A percentile compares a stretch with the other conserved stretches of the same genome.
Evolutionary conservation across 164 flowering plant genomes (phyloP).

Genomic region (Stephania yunnanensis): DNA sequence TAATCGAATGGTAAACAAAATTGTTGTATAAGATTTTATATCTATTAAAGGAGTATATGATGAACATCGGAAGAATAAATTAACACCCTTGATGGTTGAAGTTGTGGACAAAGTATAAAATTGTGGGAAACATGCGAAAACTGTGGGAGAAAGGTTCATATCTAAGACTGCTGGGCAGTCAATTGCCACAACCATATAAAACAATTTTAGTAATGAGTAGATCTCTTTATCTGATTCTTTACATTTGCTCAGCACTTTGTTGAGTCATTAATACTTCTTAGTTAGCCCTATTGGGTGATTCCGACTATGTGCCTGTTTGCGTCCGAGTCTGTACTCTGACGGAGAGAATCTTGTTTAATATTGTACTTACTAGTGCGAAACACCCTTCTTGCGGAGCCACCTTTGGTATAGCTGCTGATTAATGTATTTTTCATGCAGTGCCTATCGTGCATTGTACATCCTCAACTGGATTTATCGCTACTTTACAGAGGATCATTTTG

Average conservation of each 20-base stretch:
- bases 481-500: constrained; percentile 53
- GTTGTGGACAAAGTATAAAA: too few relatives aligned
- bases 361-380: background rate
- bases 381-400: background rate
- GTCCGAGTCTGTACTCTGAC: background rate
- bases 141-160: too few relatives aligned
- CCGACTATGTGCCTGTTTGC: background rate
- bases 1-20: too few relatives aligned
- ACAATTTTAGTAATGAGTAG: too few relatives aligned
- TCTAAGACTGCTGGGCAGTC: too few relatives aligned
- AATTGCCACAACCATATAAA: too few relatives aligned
- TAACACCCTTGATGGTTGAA: too few relatives aligned
- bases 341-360: background rate
- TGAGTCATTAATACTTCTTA: too few relatives aligned
- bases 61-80: too few relatives aligned
- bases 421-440: constrained; percentile 38
- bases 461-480: constrained; percentile 90
- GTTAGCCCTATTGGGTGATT: background rate
- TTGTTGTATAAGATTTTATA: too few relatives aligned
- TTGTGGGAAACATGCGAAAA: too few relatives aligned
- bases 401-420: background rate
- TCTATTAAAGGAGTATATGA: too few relatives aligned
- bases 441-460: constrained; percentile 77
- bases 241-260: background rate
- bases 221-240: background rate